Conservation (phyloP, 257 asterid genomes). For the Gentiana straminea region DNA sequence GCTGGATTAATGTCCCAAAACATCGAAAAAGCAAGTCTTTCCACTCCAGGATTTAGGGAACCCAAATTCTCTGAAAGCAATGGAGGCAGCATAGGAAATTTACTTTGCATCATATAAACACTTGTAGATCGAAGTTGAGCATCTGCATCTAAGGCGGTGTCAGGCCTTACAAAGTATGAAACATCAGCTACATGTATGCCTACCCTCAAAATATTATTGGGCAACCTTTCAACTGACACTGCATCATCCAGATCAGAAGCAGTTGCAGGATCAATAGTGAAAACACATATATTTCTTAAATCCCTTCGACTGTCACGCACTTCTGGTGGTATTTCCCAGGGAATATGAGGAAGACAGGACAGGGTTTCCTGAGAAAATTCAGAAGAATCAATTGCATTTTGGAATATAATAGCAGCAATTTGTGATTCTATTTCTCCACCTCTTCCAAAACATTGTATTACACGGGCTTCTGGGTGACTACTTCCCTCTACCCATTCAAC, state of each 20-base stretch:
- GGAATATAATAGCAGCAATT: constrained; percentile 73
- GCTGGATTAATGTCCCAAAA: constrained; percentile 60
- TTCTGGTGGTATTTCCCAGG: constrained; percentile 61
- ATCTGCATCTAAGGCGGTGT: constrained; percentile 58
- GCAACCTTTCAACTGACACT: constrained; percentile 46
- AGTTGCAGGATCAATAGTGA: constrained; percentile 72
- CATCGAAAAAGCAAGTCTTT: constrained; percentile 74
- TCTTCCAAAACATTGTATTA: constrained; percentile 54
- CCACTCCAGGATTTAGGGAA: constrained; percentile 81
- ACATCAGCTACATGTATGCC: constrained; percentile 92
- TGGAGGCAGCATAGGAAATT: constrained; percentile 36
- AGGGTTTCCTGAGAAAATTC: constrained; percentile 53
- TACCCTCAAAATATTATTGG: constrained; percentile 47
- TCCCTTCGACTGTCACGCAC: constrained; percentile 51
- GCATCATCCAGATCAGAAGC: constrained; percentile 97
- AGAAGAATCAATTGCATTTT: constrained; percentile 59
- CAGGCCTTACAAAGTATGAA: constrained; percentile 73
- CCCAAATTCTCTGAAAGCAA: constrained; percentile 70
- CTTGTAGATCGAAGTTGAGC: constrained; percentile 27
- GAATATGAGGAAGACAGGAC: constrained; percentile 46
- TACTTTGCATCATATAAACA: constrained; percentile 21
- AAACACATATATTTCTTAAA: constrained; percentile 52
- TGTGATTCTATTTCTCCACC: constrained; percentile 71
- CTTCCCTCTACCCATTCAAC: constrained; percentile 72
- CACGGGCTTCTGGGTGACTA: constrained; percentile 51